Base-by-base conservation (phyloP, 331 rosid species). In the Quercus phellos region DNA sequence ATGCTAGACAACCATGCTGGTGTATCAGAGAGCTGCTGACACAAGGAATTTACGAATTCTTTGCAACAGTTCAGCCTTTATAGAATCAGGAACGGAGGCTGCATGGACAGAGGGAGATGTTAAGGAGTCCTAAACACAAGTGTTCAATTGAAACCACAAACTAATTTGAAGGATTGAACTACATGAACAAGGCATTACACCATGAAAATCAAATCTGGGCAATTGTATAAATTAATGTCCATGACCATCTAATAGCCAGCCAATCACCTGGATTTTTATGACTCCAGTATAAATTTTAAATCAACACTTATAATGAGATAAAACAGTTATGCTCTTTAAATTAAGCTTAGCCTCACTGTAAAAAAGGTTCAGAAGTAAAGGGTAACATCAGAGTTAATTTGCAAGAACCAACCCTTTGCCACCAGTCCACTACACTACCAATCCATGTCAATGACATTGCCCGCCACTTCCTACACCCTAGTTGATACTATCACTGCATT, bases 81-180 rank as follows among this genome's bases (percentile, higher is more conserved):
- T 17, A 13, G 96, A 86, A 85, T 90, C 96, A 1, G 97, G 97
- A 77, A 92, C 67, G 7, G 96, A 90, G 55, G 96, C 97, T 92
- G 93, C 85, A 51, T 68, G 56, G 38, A 38, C 46, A 38, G 12
- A 38, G 46, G 58, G 12, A 64, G 54, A 32, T 17, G 19, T 9
- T 12, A 56, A 42, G 8, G 12, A 24, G 68, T 35, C 43, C 24
- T 27, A 22, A 9, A 58, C 29, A 58, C 16, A 2, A 58, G 30
- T 21, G 64, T 21, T 9, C 4, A 46, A 38, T 7, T 8, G 43
- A 46, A 46, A 46, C 18, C 69, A 61, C 16, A 9, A 18, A n/a
- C 69, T 29, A 29, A 29, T 63, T 18, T 17, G 71, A 66, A 5
- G 2, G n/a, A 66, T 18, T 18, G 4, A 66, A 32, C 70, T 56